Evolutionary conservation across 768 basidiomycete species (phyloP), one percentile per base, ranked within the genome.

Genomic region (Galerina sulciceps): DNA sequence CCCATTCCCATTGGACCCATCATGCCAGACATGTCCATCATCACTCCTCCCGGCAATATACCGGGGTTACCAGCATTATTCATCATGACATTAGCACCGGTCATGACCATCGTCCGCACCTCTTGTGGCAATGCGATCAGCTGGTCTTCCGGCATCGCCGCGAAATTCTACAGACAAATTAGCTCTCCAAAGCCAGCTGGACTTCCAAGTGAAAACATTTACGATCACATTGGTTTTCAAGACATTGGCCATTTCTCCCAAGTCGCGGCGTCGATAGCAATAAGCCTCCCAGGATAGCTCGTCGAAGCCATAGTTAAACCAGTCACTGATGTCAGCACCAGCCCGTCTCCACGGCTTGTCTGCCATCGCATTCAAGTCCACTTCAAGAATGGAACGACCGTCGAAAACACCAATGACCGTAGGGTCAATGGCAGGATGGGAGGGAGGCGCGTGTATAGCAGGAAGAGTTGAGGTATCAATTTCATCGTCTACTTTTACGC

Each of bases 301-400:
- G 73, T 99, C 97, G 68, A 99, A 99, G 0, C 97, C 97, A 65
- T 97, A 99, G 74, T 99, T 99, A 76, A 99, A 99, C 91, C 95
- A 99, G 76, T 98, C 96, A 64, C 91, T 90, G 60, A 97, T 81
- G 77, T 97, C 94, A 4, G 92, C 88, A 35, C 97, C 97, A 8
- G 95, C 91, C 58, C 88, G 76, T 60, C 97, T 79, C 97, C 97
- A 99, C 4, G 89, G 88, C 68, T 96, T 96, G 60, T 93, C 91
- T 9, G 82, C 75, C 79, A 90, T 79, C 23, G 85, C 84, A 44
- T 71, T 81, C 48, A 96, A 66, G 69, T 97, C 96, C 23, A 94
- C 82, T 55, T 97, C 95, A 36, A 93, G 85, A 43, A 97, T 91
- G 26, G 87, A 89, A 51, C 84, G 88, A 10, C 93, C 86, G 67